Conservation (phyloP, 2,329 filamentous ascomycete genomes). For the Fusarium avenaceum region DNA sequence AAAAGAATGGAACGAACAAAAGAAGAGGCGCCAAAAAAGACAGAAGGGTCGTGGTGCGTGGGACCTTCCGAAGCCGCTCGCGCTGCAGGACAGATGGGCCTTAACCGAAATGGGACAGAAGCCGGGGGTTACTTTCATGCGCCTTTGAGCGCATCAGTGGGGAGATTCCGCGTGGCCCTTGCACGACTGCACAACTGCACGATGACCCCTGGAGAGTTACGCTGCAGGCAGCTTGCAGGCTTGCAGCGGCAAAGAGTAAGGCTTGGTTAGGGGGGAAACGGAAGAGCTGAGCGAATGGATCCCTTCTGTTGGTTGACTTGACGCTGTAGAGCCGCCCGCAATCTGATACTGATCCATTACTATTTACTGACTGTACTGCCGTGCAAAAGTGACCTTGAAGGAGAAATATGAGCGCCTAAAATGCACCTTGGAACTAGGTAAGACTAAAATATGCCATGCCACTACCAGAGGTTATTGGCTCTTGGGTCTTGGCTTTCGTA, state of each 20-base stretch:
- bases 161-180: constrained; percentile 10
- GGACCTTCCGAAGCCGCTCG: constrained; percentile 16
- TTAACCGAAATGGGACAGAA: background rate
- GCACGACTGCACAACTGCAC: constrained; percentile 13
- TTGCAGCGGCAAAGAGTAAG: constrained; percentile 28
- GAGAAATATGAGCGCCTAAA: constrained; percentile 15
- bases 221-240: constrained; percentile 12
- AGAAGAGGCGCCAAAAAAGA: background rate
- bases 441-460: constrained; percentile 9
- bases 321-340: constrained; percentile 34
- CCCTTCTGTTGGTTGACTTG: constrained; percentile 1
- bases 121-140: background rate
- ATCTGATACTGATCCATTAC: constrained; percentile 21
- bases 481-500: constrained; percentile 21
- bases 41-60: constrained; percentile 22
- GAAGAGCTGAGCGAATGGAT: constrained; percentile 30
- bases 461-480: constrained; percentile 18
- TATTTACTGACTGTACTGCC: background rate
- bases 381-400: background rate
- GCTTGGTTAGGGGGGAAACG: constrained; percentile 7
- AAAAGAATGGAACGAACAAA: constrained; percentile 11
- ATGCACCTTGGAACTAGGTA: background rate
- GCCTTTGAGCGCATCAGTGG: constrained; percentile 16
- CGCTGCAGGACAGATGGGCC: background rate
- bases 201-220: constrained; percentile 16